Conservation (phyloP, 768 basidiomycete species). For the Leucosporidium yakuticum region DNA sequence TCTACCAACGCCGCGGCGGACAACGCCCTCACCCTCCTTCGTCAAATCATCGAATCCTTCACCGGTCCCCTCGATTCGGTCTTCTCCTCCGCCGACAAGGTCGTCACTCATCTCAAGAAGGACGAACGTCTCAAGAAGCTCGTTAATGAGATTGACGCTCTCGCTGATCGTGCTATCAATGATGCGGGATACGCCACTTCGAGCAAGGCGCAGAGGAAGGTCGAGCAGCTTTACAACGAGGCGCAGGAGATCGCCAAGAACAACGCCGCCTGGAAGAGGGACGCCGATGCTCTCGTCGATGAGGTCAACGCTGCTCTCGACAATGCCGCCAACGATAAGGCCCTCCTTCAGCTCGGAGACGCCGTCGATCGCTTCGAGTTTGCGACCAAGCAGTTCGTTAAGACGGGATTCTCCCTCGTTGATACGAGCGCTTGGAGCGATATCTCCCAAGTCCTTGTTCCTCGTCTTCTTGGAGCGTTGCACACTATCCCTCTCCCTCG, state of each 20-base stretch:
- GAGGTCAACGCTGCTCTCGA: constrained; percentile 36
- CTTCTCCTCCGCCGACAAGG: constrained; percentile 40
- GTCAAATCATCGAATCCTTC: constrained; percentile 44
- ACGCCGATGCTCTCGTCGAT: constrained; percentile 41
- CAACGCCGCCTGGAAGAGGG: constrained; percentile 41
- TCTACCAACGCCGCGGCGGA: constrained; percentile 43
- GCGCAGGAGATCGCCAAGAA: constrained; percentile 42
- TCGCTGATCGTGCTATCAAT: constrained; percentile 44
- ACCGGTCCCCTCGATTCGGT: constrained; percentile 43
- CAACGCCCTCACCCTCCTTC: constrained; percentile 44
- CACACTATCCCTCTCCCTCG: constrained; percentile 47
- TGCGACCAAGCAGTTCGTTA: constrained; percentile 41
- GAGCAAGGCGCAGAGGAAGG: constrained; percentile 43
- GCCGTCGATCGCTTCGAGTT: constrained; percentile 44
- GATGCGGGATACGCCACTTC: constrained; percentile 45
- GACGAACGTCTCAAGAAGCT: constrained; percentile 44
- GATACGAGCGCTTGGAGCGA: constrained; percentile 45
- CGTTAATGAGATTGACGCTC: constrained; percentile 41
- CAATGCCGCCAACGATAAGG: constrained; percentile 40
- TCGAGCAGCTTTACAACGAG: constrained; percentile 44
- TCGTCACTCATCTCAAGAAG: constrained; percentile 43
- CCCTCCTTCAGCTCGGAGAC: constrained; percentile 42
- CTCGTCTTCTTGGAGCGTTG: constrained; percentile 43
- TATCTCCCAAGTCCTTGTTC: constrained; percentile 44
- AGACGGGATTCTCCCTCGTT: constrained; percentile 42